These are phyloP conservation scores for Erysimum cheiranthoides DNA, from an alignment of 345 rosid genomes.

Conservation along the genomic window DNA sequence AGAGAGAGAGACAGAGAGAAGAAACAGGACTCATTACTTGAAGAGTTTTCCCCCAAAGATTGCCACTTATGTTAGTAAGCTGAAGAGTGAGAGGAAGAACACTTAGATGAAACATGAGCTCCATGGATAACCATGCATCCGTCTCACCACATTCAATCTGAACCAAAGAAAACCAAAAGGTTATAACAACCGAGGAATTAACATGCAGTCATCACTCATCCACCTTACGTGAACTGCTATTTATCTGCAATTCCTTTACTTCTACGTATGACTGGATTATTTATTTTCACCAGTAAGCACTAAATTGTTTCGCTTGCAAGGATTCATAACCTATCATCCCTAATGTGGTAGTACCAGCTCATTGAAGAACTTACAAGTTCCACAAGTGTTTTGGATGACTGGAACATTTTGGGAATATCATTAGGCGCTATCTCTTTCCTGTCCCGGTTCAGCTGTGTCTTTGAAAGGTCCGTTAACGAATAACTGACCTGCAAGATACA, in stretches of 20 bases:
- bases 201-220: slow-evolving; percentile 24
- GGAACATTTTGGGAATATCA: slow-evolving; percentile 84
- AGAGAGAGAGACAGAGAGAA: slow-evolving; percentile 15
- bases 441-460: slow-evolving; percentile 85
- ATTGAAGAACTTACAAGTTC: slow-evolving; percentile 76
- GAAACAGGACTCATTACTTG: slow-evolving; percentile 64
- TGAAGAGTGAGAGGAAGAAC: slow-evolving; percentile 98
- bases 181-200: slow-evolving; percentile 21
- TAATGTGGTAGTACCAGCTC: slow-evolving; percentile 11
- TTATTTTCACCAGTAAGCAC: slow-evolving; percentile 15
- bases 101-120: slow-evolving; percentile 96
- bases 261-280: slow-evolving; percentile 13
- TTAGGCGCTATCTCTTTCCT: slow-evolving; percentile 86
- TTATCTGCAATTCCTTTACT: slow-evolving; percentile 25
- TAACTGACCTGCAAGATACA: slow-evolving; percentile 84
- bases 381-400: slow-evolving; percentile 70
- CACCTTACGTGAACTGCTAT: not conserved
- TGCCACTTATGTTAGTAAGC: slow-evolving; percentile 96
- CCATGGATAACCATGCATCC: slow-evolving; percentile 99
- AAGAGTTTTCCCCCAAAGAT: slow-evolving; percentile 97
- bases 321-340: slow-evolving; percentile 18
- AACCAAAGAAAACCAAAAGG: slow-evolving; percentile 33
- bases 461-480: slow-evolving; percentile 92
- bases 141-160: slow-evolving; percentile 98
- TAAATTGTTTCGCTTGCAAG: slow-evolving; percentile 4